Base-by-base conservation (phyloP, 1,139 yeast genomes). In the Debaryomycetaceae sp. region DNA sequence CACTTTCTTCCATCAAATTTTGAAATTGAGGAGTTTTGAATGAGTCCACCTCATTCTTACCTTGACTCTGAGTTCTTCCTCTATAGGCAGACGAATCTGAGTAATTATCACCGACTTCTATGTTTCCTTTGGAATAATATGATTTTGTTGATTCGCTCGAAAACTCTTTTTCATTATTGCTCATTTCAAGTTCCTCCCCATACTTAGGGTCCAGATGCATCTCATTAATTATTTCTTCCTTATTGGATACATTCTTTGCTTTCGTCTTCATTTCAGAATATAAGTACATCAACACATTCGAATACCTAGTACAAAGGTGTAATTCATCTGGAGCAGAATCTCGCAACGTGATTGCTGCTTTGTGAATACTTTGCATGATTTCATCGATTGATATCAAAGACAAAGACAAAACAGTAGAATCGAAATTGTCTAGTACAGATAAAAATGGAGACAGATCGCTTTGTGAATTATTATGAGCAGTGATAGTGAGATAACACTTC, bases 271-370 rank as follows among this genome's bases (percentile, higher is more conserved):
- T 79, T 59, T 87, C 92, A 2, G 86, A 79, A 49, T 88, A 86
- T 39, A 88, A 67, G 53, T 81, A 86, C 79, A 85, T 76, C 53
- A 89, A 64, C 39, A 88, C 87, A 11, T 87, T 83, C 9, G 95
- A 87, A 57, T 88, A 87, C 44, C 95, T 66, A 0, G 87, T 79
- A 56, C 95, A 83, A 38, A 89, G 66, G 63, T 89, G 97, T 35
- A 89, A 67, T 48, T 87, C 95, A 61, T 89, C 97, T 0, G 96
- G 96, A 0, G 95, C 79, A 34, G 96, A 85, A 50, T 87, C 95
- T 40, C 88, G 67, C 33, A 89, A 63, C 1, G 86, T 82, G 17
- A 80, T 74, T 0, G 96, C 94, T 1, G 94, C 86, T 38, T 75
- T 74, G 51, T 82, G 85, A 41, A 89, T 81, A 36, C 81, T 73